phyloP scores from a whole-genome alignment of 2,329 filamentous ascomycete species.

The Phialophora macrospora region DNA sequence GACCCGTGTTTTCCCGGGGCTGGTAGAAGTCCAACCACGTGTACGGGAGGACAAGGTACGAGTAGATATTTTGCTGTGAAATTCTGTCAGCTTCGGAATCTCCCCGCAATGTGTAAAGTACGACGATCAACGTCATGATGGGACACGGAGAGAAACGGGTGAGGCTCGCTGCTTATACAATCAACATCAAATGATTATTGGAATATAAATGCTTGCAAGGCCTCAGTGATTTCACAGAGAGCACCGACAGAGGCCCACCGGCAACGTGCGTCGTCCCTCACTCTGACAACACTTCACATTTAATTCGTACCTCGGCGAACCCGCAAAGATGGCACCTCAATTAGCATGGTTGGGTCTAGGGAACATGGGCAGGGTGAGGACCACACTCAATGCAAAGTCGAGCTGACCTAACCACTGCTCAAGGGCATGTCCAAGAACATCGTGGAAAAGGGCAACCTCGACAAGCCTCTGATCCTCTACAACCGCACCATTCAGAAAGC shows the following conservation, averaged over 20 bases:
- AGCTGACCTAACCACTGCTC: constrained; percentile 2
- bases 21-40: background rate
- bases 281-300: background rate
- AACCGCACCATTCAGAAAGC: constrained; percentile 56
- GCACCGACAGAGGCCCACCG: background rate
- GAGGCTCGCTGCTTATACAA: constrained; percentile 8
- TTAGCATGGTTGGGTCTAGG: constrained; percentile 82
- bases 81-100: constrained; percentile 18
- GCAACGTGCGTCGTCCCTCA: background rate
- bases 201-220: constrained; percentile 2
- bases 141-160: constrained; percentile 12
- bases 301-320: background rate
- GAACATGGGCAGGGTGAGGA: constrained; percentile 79
- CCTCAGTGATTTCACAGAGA: background rate
- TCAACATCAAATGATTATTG: background rate
- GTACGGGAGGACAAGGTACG: background rate
- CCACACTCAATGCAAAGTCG: background rate
- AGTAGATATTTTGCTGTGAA: background rate
- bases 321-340: constrained; percentile 48
- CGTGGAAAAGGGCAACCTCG: constrained; percentile 73
- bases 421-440: constrained; percentile 86
- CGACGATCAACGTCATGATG: constrained; percentile 16
- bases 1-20: constrained; percentile 12
- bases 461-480: constrained; percentile 74
- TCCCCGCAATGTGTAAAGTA: constrained; percentile 14